Evolutionary conservation across 2,329 filamentous ascomycete genomes (phyloP), one percentile per base, ranked within the genome.

Genomic region (Fusarium sp.): DNA sequence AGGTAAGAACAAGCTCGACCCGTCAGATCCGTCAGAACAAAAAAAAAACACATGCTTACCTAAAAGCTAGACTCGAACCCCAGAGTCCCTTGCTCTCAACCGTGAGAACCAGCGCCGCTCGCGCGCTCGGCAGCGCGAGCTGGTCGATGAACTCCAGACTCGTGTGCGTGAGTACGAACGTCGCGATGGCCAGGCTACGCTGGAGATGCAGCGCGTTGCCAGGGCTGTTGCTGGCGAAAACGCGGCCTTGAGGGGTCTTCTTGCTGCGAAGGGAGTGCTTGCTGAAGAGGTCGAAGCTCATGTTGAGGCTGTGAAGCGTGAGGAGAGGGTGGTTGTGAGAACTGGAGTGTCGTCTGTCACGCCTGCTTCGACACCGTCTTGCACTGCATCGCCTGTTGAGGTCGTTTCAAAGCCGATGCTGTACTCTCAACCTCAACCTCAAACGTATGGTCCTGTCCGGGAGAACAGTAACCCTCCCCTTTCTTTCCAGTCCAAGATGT

Each of bases 151-250:
- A 6, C 75, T 86, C 20, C 82, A 83, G 66, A 71, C 61, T 11
- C 76, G 78, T 7, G 57, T 85, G 10, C 75, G 73, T n/a, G 79
- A 80, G 27, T 81, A 80, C 65, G 81, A 84, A 71, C 71, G 70
- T 9, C 76, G 73, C 4, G 83, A 80, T 25, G 77, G 80, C 2
- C 76, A 79, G 59, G 84, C 83, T 7, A 81, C 81, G 6, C 68
- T 80, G 3, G 82, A 82, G 62, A 82, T 86, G 79, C 84, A 86
- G 72, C 76, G 73, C 4, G 81, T 81, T 1, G 83, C 84, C 6
- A 78, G 81, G 15, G 72, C 70, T 43, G 82, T 85, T 6, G 79
- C 78, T 13, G 65, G 73, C 11, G 81, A 83, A 58, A 86, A 85
- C 53, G 71, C 70, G 27, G 71, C 76, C 3, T 65, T 85, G 30